Percentiles rank a stretch among this genome's conserved stretches.
These are phyloP conservation scores for Hirsutella minnesotensis DNA, from an alignment of 2,329 filamentous ascomycete genomes.

Conservation along the genomic window DNA sequence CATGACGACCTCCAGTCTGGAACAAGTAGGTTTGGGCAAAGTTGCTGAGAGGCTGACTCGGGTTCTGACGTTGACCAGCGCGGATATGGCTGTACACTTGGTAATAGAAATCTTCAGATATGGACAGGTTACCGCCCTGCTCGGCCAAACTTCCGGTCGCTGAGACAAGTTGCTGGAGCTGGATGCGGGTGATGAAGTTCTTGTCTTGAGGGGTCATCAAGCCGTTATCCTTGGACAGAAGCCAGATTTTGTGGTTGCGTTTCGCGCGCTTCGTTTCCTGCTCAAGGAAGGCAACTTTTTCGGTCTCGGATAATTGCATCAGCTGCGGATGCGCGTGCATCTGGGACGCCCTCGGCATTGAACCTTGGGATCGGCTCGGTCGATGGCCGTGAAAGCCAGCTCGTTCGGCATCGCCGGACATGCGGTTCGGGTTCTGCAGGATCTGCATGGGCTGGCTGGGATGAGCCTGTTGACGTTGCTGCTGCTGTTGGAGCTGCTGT, in stretches of 20 bases:
- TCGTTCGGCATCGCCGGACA: constrained; percentile 34
- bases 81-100: constrained; percentile 94
- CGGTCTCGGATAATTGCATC: constrained; percentile 67
- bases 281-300: constrained; percentile 71
- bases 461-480: constrained; percentile 21
- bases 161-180: constrained; percentile 88
- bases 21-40: constrained; percentile 97
- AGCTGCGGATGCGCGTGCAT: constrained; percentile 30
- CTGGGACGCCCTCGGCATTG: constrained; percentile 20
- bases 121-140: constrained; percentile 63
- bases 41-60: constrained; percentile 84
- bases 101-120: constrained; percentile 95
- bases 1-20: constrained; percentile 79
- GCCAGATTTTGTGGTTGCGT: constrained; percentile 94
- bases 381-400: constrained; percentile 23
- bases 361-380: constrained; percentile 39
- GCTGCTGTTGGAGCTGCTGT: constrained; percentile 13
- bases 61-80: constrained; percentile 78
- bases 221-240: constrained; percentile 87
- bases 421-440: constrained; percentile 65
- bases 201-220: constrained; percentile 99
- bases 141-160: constrained; percentile 82
- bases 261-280: constrained; percentile 94
- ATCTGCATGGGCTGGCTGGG: constrained; percentile 59
- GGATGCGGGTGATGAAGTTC: constrained; percentile 97